Percentiles rank a stretch among this genome's conserved stretches.
Evolutionary conservation across 108 stramenopile species (phyloP).

Genomic region (Discostella pseudostelligera): DNA sequence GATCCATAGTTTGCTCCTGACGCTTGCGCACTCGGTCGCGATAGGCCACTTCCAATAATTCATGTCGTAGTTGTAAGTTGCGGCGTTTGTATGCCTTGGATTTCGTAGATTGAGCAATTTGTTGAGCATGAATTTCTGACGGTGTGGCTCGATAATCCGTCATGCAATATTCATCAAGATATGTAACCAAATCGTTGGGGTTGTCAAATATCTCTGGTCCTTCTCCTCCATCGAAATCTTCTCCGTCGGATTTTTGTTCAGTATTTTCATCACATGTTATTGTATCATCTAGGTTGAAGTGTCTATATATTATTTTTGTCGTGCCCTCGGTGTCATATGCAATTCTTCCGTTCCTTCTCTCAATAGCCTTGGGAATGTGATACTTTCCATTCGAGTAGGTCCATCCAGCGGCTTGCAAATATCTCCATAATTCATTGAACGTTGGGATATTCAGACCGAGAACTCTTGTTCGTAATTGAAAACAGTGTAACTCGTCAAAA

Average conservation of each 20-base stretch:
- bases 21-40: constrained; percentile 11
- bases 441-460: constrained; percentile 31
- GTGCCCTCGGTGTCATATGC: constrained; percentile 6
- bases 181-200: constrained; percentile 33
- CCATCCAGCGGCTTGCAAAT: constrained; percentile 42
- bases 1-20: neutral
- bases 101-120: constrained; percentile 8
- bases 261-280: neutral
- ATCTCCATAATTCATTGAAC: constrained; percentile 38
- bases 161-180: constrained; percentile 42
- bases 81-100: constrained; percentile 29
- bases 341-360: neutral
- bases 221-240: constrained; percentile 26
- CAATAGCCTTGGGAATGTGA: constrained; percentile 17
- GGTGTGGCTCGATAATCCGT: constrained; percentile 25
- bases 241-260: neutral
- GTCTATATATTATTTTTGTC: constrained; percentile 11
- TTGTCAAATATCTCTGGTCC: constrained; percentile 31
- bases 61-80: constrained; percentile 25
- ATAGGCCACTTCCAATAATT: constrained; percentile 32
- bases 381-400: constrained; percentile 24
- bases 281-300: neutral
- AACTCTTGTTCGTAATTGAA: constrained; percentile 37
- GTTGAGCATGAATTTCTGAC: constrained; percentile 9
- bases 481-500: constrained; percentile 25